Conservation (phyloP, 176 grass and related monocot genomes). For the Pharus latifolius region DNA sequence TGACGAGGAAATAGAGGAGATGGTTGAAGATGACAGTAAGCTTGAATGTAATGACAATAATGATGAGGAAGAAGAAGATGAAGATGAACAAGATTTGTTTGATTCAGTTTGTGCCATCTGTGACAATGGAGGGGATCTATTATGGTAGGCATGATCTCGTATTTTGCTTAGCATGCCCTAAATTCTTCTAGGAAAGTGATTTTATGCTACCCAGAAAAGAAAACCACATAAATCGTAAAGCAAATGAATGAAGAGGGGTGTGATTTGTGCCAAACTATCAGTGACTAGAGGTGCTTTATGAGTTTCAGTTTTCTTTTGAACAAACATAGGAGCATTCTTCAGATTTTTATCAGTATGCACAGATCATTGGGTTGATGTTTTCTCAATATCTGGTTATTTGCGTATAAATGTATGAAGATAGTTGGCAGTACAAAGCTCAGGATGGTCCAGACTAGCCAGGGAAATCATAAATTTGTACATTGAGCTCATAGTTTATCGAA, state of each 20-base stretch:
- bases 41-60: constrained; percentile 23
- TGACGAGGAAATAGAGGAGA: constrained; percentile 17
- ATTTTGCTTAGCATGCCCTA: neutral
- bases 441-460: no score
- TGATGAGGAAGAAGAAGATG: constrained; percentile 15
- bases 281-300: neutral
- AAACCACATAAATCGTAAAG: neutral
- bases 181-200: neutral
- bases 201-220: neutral
- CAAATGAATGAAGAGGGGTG: neutral
- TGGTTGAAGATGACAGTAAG: constrained; percentile 16
- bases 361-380: no score
- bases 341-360: no score
- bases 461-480: no score
- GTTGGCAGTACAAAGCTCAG: no score
- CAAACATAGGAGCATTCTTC: neutral
- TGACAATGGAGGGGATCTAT: constrained; percentile 61
- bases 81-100: constrained; percentile 43
- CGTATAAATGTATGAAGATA: no score
- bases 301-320: neutral
- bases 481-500: no score
- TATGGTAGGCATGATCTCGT: constrained; percentile 34
- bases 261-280: neutral
- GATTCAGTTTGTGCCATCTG: constrained; percentile 68
- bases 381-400: no score